Evolutionary conservation across 768 basidiomycete genomes (phyloP).

Genomic region (Tulasnella sp.): DNA sequence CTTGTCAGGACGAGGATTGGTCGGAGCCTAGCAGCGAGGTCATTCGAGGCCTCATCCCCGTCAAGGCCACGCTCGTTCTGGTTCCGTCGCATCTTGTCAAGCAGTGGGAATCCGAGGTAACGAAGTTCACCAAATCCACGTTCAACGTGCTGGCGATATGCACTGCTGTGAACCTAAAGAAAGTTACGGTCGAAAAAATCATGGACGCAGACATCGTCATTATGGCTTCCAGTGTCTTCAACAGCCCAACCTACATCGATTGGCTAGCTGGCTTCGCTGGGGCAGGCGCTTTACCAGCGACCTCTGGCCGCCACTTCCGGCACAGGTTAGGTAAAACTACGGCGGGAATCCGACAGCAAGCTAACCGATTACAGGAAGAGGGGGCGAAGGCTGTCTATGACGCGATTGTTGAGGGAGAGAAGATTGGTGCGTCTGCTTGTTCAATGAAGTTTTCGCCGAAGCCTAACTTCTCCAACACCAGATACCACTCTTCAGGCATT

Average conservation of each 20-base stretch:
- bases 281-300: conserved; percentile 49
- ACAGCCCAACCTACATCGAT: conserved; percentile 61
- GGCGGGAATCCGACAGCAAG: conserved; percentile 48
- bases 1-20: conserved; percentile 52
- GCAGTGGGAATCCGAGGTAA: conserved; percentile 81
- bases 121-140: conserved; percentile 57
- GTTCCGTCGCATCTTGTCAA: conserved; percentile 84
- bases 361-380: conserved; percentile 52
- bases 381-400: conserved; percentile 52
- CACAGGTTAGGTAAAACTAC: conserved; percentile 60
- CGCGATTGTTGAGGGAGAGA: conserved; percentile 51
- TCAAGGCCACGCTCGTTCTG: conserved; percentile 70
- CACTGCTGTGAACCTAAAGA: conserved; percentile 59
- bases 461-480: neutral
- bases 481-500: neutral
- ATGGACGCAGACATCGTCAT: conserved; percentile 78
- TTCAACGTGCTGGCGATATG: conserved; percentile 58
- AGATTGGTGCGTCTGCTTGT: conserved; percentile 37
- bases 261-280: conserved; percentile 63
- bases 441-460: neutral
- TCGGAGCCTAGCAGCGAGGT: conserved; percentile 20
- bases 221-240: conserved; percentile 78
- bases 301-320: conserved; percentile 82
- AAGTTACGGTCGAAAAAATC: conserved; percentile 57
- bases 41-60: conserved; percentile 22